phyloP scores from a whole-genome alignment of 306 rosid species.

The Gleditsia sinensis region DNA sequence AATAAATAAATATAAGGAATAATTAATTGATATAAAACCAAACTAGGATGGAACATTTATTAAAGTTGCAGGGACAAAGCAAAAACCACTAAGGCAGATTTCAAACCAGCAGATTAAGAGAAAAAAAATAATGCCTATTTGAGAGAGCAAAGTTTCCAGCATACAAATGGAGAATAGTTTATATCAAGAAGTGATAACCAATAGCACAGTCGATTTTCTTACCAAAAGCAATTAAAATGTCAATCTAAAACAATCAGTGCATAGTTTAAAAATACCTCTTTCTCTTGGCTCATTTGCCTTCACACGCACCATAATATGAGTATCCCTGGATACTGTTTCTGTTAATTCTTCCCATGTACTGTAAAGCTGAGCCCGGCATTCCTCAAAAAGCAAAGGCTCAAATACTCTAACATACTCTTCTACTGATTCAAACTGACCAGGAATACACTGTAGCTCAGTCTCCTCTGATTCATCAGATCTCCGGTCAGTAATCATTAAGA shows the following conservation, averaged over 20 bases:
- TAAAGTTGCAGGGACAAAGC: background rate
- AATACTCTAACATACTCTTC: conserved; percentile 91
- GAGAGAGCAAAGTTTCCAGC: conserved; percentile 12
- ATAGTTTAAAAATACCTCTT: conserved; percentile 64
- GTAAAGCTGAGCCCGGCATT: conserved; percentile 96
- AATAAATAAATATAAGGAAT: no score
- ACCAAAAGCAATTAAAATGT: background rate
- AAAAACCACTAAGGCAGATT: conserved; percentile 8
- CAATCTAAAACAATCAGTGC: conserved; percentile 19
- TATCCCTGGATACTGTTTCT: conserved; percentile 81
- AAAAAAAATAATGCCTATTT: conserved; percentile 9
- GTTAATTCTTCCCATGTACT: conserved; percentile 95
- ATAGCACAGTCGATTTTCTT: conserved; percentile 5
- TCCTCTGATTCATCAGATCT: conserved; percentile 66
- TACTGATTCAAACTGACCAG: conserved; percentile 86
- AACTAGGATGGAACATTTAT: background rate
- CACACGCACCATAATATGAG: conserved; percentile 84
- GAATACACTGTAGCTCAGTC: conserved; percentile 87
- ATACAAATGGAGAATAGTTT: conserved; percentile 13
- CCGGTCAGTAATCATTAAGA: conserved; percentile 34
- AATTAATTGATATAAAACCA: background rate
- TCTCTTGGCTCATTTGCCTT: conserved; percentile 88
- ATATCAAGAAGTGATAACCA: conserved; percentile 6
- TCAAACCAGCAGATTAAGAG: conserved; percentile 2
- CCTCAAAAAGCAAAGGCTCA: conserved; percentile 98